Base-by-base conservation (phyloP, 148 eudicot species). In the Cornus florida region DNA sequence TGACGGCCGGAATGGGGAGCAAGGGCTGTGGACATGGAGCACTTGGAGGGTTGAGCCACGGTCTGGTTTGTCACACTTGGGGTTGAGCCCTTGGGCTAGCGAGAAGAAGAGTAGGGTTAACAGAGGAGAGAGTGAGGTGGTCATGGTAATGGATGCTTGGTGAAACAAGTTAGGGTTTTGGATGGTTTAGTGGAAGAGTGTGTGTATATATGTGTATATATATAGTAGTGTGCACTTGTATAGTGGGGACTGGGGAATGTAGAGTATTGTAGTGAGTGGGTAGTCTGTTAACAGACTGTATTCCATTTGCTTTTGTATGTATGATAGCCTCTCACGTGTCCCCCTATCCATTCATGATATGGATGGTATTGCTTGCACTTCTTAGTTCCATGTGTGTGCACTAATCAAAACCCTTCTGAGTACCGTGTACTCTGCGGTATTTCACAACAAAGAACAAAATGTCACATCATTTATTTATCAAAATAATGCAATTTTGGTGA, bases 21-120 rank as follows among this genome's bases (percentile, higher is more conserved):
- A 90, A 39, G 91, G 91, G 89, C 91, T 89, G 73, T 82, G 74
- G 38, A 84, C 83, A 70, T 92, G 95, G 84, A 85, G 59, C 65
- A 94, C 77, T 67, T 70, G 79, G 28, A 94, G 93, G 84, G 86
- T 88, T 41, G 88, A 82, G 65, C 79, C 85, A 2, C 48, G 76
- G 82, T 89, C 87, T 1, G 79, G 79, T 35, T 41, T n/a, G 60
- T 66, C 32, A 62, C 79, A 70, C 19, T 20, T 70, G 69, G 65
- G 75, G 79, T 16, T 65, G 31, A 75, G 80, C 19, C 60, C 53
- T n/a, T 79, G 79, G 78, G 85, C 59, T 70, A 83, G 73, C 12
- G 76, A 46, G 77, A 71, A 69, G 16, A 65, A 62, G 82, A 82
- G 85, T 46, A 81, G 83, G 72, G 69, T 38, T 53, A 11, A 76